These are phyloP conservation scores for Venustampulla echinocandica DNA, from an alignment of 495 filamentous ascomycete species.

Conservation along the genomic window DNA sequence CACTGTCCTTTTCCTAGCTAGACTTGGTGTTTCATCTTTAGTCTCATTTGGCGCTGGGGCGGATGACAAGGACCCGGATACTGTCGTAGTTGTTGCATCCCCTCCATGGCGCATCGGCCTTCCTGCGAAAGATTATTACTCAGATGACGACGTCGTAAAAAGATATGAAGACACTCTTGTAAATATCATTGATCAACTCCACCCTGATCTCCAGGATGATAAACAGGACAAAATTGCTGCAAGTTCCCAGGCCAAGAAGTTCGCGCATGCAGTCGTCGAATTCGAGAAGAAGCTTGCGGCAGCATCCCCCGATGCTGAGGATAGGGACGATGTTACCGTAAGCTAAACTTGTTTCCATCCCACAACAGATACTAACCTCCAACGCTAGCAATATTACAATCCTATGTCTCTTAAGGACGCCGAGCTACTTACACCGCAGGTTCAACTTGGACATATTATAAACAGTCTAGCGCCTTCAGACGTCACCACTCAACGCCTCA, in stretches of 20 bases:
- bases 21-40: slow-evolving; percentile 42
- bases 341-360: not conserved
- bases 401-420: slow-evolving; percentile 45
- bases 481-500: slow-evolving; percentile 41
- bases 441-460: slow-evolving; percentile 46
- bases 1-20: slow-evolving; percentile 41
- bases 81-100: slow-evolving; percentile 46
- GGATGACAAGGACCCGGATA: slow-evolving; percentile 58
- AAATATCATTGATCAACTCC: slow-evolving; percentile 23
- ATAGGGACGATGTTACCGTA: slow-evolving; percentile 46
- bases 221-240: no score
- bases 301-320: slow-evolving; percentile 48
- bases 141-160: slow-evolving; percentile 43
- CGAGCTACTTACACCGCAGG: slow-evolving; percentile 41
- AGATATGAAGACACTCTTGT: slow-evolving; percentile 44
- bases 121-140: slow-evolving; percentile 57
- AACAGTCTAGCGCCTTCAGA: slow-evolving; percentile 40
- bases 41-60: slow-evolving; percentile 39
- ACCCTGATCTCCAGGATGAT: slow-evolving; percentile 12
- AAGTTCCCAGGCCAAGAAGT: no score
- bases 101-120: slow-evolving; percentile 48
- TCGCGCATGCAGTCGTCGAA: slow-evolving; percentile 36
- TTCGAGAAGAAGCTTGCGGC: slow-evolving; percentile 55
- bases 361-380: not conserved
- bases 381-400: slow-evolving; percentile 43